These are phyloP conservation scores for Butyriboletus appendiculatus DNA, from an alignment of 1,284 basidiomycete species.

Conservation along the genomic window DNA sequence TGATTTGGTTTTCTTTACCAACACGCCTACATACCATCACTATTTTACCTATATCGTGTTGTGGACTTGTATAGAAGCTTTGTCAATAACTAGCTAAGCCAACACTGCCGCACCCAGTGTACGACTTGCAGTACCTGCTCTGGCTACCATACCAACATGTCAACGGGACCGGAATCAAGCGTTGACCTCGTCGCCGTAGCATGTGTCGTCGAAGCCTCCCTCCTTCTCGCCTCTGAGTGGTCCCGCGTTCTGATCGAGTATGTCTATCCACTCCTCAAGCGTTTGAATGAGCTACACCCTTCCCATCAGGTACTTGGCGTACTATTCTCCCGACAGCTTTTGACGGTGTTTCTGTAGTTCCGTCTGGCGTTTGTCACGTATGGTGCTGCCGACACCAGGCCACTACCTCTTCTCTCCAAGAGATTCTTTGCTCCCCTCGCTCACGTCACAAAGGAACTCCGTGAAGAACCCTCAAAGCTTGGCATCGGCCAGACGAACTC, in stretches of 20 bases:
- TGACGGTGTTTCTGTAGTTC: slow-evolving; percentile 38
- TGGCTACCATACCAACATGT: slow-evolving; percentile 19
- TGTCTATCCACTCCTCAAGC: slow-evolving; percentile 51
- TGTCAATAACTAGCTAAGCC: neutral
- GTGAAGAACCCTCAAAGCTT: slow-evolving; percentile 46
- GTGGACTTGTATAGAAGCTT: slow-evolving; percentile 19
- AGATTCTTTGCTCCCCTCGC: slow-evolving; percentile 51
- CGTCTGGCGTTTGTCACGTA: slow-evolving; percentile 61
- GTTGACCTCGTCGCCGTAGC: slow-evolving; percentile 49
- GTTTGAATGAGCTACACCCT: slow-evolving; percentile 48
- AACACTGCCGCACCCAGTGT: slow-evolving; percentile 1
- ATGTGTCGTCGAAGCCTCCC: slow-evolving; percentile 65
- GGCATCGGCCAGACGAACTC: slow-evolving; percentile 58
- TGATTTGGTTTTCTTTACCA: neutral
- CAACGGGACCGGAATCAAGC: slow-evolving; percentile 15
- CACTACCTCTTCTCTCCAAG: slow-evolving; percentile 55
- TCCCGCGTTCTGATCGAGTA: slow-evolving; percentile 48
- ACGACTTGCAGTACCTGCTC: neutral
- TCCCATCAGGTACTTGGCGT: slow-evolving; percentile 31
- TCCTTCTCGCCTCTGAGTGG: slow-evolving; percentile 58
- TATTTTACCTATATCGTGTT: slow-evolving; percentile 11
- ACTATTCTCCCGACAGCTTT: neutral
- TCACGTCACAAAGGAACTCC: slow-evolving; percentile 46
- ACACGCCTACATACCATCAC: slow-evolving; percentile 16
- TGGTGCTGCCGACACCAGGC: slow-evolving; percentile 49